A percentile compares a stretch with the other conserved stretches of the same genome.
Evolutionary conservation across 192 early-diverging fungal genomes (phyloP).

Genomic region (Rhizophagus clarus): DNA sequence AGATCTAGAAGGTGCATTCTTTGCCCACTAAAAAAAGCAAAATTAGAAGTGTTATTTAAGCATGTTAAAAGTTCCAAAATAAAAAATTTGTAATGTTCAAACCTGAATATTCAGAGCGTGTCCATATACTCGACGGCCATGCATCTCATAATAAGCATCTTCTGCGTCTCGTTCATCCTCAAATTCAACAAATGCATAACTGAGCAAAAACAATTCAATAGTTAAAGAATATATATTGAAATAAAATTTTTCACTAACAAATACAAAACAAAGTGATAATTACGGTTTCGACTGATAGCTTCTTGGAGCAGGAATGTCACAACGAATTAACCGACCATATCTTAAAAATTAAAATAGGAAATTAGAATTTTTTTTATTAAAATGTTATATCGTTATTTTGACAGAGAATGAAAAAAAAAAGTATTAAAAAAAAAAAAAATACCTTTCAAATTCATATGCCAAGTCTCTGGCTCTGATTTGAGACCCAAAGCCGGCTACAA

Average conservation of each 20-base stretch:
- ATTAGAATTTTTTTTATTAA: not conserved
- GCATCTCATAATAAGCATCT: slow-evolving; percentile 94
- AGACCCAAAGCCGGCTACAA: slow-evolving; percentile 79
- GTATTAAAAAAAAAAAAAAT: slow-evolving; percentile 24
- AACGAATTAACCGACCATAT: slow-evolving; percentile 83
- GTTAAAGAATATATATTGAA: not conserved
- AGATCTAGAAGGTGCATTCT: slow-evolving; percentile 74
- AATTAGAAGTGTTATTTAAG: not conserved
- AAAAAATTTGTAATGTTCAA: not conserved
- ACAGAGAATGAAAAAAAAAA: not conserved
- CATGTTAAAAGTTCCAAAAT: not conserved
- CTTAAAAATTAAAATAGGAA: slow-evolving; percentile 46
- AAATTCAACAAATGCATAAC: slow-evolving; percentile 96
- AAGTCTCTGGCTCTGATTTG: slow-evolving; percentile 88
- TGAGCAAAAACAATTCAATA: slow-evolving; percentile 38
- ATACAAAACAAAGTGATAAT: slow-evolving; percentile 41
- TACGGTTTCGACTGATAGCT: slow-evolving; percentile 67
- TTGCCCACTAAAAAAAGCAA: slow-evolving; percentile 69
- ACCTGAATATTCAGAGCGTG: slow-evolving; percentile 80
- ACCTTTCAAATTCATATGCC: slow-evolving; percentile 96
- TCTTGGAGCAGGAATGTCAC: slow-evolving; percentile 83
- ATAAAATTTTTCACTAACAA: not conserved
- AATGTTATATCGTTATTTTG: not conserved
- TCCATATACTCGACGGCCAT: slow-evolving; percentile 81
- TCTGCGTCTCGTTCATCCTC: slow-evolving; percentile 88